Evolutionary conservation across 441 rosid genomes (phyloP).

Genomic region (Biscutella laevigata): DNA sequence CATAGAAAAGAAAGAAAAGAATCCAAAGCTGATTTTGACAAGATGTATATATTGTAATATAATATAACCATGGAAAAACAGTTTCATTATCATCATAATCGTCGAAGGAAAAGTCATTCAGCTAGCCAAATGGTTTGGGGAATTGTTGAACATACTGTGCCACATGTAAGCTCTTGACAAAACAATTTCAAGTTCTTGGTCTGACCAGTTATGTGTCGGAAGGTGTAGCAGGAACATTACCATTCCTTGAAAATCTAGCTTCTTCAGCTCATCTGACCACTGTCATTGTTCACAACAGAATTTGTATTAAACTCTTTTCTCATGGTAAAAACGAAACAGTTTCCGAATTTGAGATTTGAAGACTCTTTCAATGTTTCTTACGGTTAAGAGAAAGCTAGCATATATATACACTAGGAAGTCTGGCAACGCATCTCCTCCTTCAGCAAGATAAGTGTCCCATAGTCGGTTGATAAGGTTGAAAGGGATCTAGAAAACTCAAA

Average conservation of each 20-base stretch:
- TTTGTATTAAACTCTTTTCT: neutral
- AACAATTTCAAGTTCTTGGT: conserved; percentile 86
- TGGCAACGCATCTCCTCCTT: conserved; percentile 97
- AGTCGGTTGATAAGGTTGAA: conserved; percentile 76
- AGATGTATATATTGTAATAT: neutral
- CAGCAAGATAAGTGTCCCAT: conserved; percentile 99
- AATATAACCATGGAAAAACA: neutral
- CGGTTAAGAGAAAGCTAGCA: conserved; percentile 92
- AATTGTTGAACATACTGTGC: conserved; percentile 94
- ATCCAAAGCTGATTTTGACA: conserved; percentile 18
- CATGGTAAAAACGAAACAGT: neutral
- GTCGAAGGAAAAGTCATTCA: conserved; percentile 24
- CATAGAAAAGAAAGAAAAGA: neutral
- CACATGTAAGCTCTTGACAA: conserved; percentile 89
- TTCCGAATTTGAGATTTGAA: neutral
- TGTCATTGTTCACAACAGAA: conserved; percentile 20
- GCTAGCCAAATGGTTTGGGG: conserved; percentile 82
- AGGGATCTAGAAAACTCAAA: conserved; percentile 53
- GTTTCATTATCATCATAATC: neutral
- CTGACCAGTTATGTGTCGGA: conserved; percentile 81
- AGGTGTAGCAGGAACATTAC: conserved; percentile 97
- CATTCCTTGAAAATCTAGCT: conserved; percentile 95
- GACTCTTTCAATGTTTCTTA: conserved; percentile 24
- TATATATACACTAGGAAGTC: conserved; percentile 93
- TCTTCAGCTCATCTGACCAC: conserved; percentile 90